phyloP scores from a whole-genome alignment of 345 rosid species.

The Eucalyptus erythrocorys region DNA sequence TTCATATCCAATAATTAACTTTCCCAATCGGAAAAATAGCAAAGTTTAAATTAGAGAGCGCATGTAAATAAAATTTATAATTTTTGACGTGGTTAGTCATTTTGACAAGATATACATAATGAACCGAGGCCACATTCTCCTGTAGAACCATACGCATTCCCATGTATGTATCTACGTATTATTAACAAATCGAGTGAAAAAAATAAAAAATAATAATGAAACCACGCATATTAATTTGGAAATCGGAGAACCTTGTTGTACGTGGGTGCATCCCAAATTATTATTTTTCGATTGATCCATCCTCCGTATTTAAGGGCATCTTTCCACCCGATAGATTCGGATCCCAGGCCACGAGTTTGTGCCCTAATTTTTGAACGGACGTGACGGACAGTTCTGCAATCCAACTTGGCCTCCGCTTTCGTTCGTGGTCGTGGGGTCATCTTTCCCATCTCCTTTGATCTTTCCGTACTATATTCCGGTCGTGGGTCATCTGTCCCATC shows the following conservation, averaged over 20 bases:
- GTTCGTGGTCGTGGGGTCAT: not conserved
- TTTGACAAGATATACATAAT: not conserved
- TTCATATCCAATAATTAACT: not conserved
- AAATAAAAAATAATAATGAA: not conserved
- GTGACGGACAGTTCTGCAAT: not conserved
- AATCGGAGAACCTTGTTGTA: too few relatives aligned
- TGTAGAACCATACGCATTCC: not conserved
- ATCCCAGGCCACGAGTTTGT: too few relatives aligned
- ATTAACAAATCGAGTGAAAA: not conserved
- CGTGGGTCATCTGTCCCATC: slow-evolving; percentile 1
- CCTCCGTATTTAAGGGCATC: not conserved
- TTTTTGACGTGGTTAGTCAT: not conserved
- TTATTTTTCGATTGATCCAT: too few relatives aligned
- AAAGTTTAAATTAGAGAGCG: not conserved
- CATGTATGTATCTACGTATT: not conserved
- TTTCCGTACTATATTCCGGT: not conserved
- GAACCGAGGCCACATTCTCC: not conserved
- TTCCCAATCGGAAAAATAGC: not conserved
- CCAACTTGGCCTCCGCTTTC: not conserved
- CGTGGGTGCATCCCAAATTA: too few relatives aligned
- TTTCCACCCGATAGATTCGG: too few relatives aligned
- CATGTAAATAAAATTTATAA: not conserved
- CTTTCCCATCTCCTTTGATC: too few relatives aligned
- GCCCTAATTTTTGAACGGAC: not conserved
- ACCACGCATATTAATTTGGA: not conserved